Evolutionary conservation across 768 basidiomycete genomes (phyloP), one percentile per base, ranked within the genome.

Genomic region (Mycena haematopus): DNA sequence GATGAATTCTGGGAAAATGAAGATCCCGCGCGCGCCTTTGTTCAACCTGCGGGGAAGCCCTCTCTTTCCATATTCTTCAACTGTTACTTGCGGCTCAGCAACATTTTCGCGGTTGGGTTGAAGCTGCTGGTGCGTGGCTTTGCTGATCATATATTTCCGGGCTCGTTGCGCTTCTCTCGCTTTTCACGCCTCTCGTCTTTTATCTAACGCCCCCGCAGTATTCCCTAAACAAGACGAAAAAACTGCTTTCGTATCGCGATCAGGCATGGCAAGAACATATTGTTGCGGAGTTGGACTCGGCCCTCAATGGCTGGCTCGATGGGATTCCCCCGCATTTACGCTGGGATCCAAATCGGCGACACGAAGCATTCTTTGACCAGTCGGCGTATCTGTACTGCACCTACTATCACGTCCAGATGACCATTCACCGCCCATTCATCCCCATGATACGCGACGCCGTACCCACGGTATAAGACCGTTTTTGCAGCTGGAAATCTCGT

Each of bases 231-330:
- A 86, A 84, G 68, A 80, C 83, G 2, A 84, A 83, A 68, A 74
- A 84, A 6, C 72, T 84, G 8, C 74, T 84, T 25, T 82, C 80
- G 50, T 75, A 76, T 3, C 44, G 53, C 19, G 78, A 86, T 1
- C 59, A 76, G 62, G 63, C 85, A 54, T 91, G 86, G 74, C 86
- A 89, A 56, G 82, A 88, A 60, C 82, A 84, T 50, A 80, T 86
- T n/a, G 86, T 93, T 5, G 83, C 86, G 10, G 88, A 91, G 60
- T 77, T 93, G 7, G 92, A 93, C 74, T 88, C 88, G 3, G 84
- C 85, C 2, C 76, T 93, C 68, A 92, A 92, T 68, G 80, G 82
- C 19, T 93, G 92, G 92, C 82, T 60, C 25, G 59, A 60, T 40
- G 13, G 24, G n/a, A 54, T 31, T 33, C 50, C n/a, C 19, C 49